Evolutionary conservation across 2,329 filamentous ascomycete genomes (phyloP).

Genomic region (Alternaria postmessia): DNA sequence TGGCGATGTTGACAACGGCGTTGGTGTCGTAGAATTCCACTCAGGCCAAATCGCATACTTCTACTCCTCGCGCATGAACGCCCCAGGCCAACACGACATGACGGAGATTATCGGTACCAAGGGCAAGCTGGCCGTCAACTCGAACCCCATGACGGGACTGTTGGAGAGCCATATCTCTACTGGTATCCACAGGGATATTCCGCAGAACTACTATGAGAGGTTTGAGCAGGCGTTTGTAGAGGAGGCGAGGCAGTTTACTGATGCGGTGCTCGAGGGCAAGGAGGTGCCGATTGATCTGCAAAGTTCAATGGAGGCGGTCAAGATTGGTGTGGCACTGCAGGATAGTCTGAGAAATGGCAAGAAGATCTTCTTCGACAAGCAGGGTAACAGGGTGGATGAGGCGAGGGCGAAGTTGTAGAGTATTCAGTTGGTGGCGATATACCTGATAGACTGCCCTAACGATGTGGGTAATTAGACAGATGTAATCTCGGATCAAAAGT

Average conservation of each 20-base stretch:
- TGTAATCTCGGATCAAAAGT: background rate
- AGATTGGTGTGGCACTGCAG: conserved; percentile 64
- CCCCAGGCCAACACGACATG: conserved; percentile 71
- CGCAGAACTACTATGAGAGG: conserved; percentile 67
- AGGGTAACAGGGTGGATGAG: conserved; percentile 56
- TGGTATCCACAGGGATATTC: conserved; percentile 68
- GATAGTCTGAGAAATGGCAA: conserved; percentile 54
- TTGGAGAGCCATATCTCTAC: conserved; percentile 63
- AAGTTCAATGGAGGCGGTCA: conserved; percentile 66
- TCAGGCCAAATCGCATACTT: conserved; percentile 70
- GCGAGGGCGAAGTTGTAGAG: conserved; percentile 48
- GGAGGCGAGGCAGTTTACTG: conserved; percentile 70
- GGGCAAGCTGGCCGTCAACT: conserved; percentile 70
- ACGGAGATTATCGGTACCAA: conserved; percentile 73
- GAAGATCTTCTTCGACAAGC: conserved; percentile 65
- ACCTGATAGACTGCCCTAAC: background rate
- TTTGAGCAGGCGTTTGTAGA: conserved; percentile 70
- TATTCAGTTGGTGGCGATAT: background rate
- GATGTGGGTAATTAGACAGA: background rate
- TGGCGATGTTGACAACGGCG: conserved; percentile 69
- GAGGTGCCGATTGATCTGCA: conserved; percentile 64
- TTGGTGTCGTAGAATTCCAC: conserved; percentile 72
- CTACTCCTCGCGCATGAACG: conserved; percentile 72
- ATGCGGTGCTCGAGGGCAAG: conserved; percentile 64
- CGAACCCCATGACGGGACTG: conserved; percentile 63